Evolutionary conservation across 106 monocot species (phyloP).

Genomic region (Cymbidium sinense): DNA sequence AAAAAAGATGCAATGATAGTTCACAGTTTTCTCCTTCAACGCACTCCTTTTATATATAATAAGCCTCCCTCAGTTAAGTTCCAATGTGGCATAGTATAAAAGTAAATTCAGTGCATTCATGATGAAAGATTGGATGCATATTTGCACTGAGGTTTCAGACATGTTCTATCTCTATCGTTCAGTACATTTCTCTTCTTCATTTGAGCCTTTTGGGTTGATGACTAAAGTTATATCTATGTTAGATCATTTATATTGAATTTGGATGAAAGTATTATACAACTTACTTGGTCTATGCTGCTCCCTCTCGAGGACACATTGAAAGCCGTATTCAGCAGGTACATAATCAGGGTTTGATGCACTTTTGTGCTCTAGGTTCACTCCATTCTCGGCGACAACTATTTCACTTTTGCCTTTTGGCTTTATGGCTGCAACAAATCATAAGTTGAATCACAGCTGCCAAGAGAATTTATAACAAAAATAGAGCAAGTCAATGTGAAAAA

Average conservation of each 20-base stretch:
- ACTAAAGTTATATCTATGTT: no score
- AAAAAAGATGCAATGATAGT: no score
- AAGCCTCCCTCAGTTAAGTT: no score
- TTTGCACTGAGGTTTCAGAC: no score
- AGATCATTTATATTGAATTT: neutral
- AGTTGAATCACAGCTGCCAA: neutral
- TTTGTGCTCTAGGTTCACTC: neutral
- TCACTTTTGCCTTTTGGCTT: constrained; percentile 1
- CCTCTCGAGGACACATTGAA: neutral
- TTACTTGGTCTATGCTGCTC: neutral
- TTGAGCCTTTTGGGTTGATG: no score
- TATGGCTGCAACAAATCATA: neutral
- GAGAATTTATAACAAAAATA: neutral
- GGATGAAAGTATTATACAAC: neutral
- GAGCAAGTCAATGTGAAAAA: neutral
- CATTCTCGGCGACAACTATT: neutral
- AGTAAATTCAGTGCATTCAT: no score
- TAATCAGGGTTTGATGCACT: constrained; percentile 4
- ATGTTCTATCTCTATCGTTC: no score
- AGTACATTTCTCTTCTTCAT: no score
- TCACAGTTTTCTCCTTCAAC: no score
- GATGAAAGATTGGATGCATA: no score
- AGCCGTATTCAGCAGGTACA: neutral
- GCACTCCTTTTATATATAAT: no score
- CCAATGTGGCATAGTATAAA: no score